Evolutionary conservation across 495 filamentous ascomycete species (phyloP).

Genomic region (Elasticomyces elasticus): DNA sequence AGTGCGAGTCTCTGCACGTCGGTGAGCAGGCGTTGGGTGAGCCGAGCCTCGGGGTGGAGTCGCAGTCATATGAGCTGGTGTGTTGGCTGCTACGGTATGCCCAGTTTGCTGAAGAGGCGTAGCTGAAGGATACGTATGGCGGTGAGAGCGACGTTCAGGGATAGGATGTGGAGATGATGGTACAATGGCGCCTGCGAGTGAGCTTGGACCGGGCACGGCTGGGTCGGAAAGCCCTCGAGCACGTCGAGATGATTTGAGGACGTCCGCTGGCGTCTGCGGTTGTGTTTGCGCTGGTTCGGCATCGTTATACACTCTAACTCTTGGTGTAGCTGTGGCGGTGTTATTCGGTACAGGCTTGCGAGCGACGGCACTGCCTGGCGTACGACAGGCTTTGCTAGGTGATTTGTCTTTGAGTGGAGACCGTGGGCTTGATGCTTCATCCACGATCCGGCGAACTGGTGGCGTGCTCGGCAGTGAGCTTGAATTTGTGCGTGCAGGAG

Average conservation of each 20-base stretch:
- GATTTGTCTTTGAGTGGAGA: background rate
- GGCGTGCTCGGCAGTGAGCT: conserved; percentile 6
- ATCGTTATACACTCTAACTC: conserved; percentile 17
- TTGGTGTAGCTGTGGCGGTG: conserved; percentile 3
- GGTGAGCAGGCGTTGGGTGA: background rate
- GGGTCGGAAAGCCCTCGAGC: conserved; percentile 7
- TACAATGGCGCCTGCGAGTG: background rate
- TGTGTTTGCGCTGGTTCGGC: conserved; percentile 1
- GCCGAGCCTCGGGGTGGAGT: background rate
- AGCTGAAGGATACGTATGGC: conserved; percentile 3
- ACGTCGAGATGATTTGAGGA: background rate
- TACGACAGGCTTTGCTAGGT: background rate
- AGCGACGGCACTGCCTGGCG: background rate
- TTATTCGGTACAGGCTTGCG: conserved; percentile 5
- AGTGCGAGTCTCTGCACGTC: background rate
- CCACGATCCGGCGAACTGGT: background rate
- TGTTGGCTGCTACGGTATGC: background rate
- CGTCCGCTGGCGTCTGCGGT: conserved; percentile 18
- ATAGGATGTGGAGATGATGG: background rate
- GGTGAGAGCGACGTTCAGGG: background rate
- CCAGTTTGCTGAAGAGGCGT: background rate
- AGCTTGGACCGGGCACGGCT: background rate
- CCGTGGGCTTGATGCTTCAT: background rate
- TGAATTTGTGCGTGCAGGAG: background rate
- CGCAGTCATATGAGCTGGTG: background rate